Percentiles rank a stretch among this genome's conserved stretches.
phyloP scores from a whole-genome alignment of 768 basidiomycete genomes.

The Leccinellum rugosiceps region DNA sequence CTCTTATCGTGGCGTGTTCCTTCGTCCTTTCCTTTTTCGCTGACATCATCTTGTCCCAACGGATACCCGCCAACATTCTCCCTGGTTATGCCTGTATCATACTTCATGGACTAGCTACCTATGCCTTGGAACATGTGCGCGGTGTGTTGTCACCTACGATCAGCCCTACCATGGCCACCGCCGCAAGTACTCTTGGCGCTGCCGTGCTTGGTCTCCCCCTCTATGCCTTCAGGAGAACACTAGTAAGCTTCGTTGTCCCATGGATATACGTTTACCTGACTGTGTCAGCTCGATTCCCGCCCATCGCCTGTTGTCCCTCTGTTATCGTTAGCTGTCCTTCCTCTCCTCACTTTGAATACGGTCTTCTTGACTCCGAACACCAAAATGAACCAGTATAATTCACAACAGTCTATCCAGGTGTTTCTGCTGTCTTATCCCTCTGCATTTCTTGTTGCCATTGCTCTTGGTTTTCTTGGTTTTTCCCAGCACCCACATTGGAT shows the following conservation, averaged over 20 bases:
- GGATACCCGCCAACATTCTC: slow-evolving; percentile 37
- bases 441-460: slow-evolving; percentile 43
- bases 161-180: slow-evolving; percentile 52
- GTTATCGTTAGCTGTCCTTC: slow-evolving; percentile 54
- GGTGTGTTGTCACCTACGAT: slow-evolving; percentile 55
- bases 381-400: slow-evolving; percentile 42
- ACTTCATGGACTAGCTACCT: slow-evolving; percentile 57
- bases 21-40: slow-evolving; percentile 54
- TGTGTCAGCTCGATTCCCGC: slow-evolving; percentile 46
- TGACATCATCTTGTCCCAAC: slow-evolving; percentile 46
- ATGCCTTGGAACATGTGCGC: slow-evolving; percentile 60
- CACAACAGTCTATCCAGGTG: slow-evolving; percentile 51
- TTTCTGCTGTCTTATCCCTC: slow-evolving; percentile 58
- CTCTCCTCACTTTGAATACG: slow-evolving; percentile 58
- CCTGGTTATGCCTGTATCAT: slow-evolving; percentile 68
- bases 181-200: slow-evolving; percentile 59
- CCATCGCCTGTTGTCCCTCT: slow-evolving; percentile 53
- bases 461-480: slow-evolving; percentile 62
- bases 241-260: slow-evolving; percentile 42
- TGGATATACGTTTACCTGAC: slow-evolving; percentile 5
- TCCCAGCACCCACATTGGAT: slow-evolving; percentile 55
- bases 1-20: slow-evolving; percentile 44
- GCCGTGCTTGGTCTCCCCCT: slow-evolving; percentile 61
- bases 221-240: slow-evolving; percentile 54
- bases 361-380: slow-evolving; percentile 60